These are phyloP conservation scores for Omphalea diandra DNA, from an alignment of 441 rosid genomes.

Conservation along the genomic window DNA sequence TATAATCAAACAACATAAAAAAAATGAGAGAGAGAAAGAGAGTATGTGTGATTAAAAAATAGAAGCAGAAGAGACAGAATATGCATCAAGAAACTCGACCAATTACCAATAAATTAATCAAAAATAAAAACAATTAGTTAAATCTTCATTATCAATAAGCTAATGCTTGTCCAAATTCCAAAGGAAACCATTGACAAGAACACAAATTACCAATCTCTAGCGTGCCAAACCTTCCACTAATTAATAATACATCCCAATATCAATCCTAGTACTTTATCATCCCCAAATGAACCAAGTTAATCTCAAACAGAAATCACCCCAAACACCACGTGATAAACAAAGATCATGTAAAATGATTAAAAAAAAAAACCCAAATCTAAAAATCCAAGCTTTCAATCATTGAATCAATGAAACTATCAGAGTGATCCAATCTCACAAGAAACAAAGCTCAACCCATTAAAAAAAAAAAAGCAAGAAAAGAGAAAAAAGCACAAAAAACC, in stretches of 20 bases:
- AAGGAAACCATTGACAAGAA: conserved; percentile 19
- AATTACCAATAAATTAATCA: conserved; percentile 22
- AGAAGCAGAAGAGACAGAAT: neutral
- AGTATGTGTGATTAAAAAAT: neutral
- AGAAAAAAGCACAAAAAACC: neutral
- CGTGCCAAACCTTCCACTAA: neutral
- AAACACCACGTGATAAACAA: neutral
- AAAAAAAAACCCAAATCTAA: conserved; percentile 17
- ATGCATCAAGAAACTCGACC: conserved; percentile 31
- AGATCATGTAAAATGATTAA: conserved; percentile 7
- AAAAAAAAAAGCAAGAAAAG: too few relatives aligned
- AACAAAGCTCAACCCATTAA: neutral
- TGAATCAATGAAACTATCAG: neutral
- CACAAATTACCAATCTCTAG: neutral
- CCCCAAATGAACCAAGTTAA: neutral
- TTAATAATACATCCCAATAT: neutral
- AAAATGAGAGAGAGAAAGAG: neutral
- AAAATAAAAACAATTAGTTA: conserved; percentile 20
- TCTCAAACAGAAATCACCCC: neutral
- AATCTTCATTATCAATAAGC: conserved; percentile 23
- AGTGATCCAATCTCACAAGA: conserved; percentile 8
- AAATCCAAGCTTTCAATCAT: conserved; percentile 19
- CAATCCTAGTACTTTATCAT: too few relatives aligned
- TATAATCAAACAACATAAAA: conserved; percentile 10
- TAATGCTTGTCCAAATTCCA: conserved; percentile 13